Evolutionary conservation across 2,329 filamentous ascomycete species (phyloP).

Genomic region (Dactylellina drechsleri): DNA sequence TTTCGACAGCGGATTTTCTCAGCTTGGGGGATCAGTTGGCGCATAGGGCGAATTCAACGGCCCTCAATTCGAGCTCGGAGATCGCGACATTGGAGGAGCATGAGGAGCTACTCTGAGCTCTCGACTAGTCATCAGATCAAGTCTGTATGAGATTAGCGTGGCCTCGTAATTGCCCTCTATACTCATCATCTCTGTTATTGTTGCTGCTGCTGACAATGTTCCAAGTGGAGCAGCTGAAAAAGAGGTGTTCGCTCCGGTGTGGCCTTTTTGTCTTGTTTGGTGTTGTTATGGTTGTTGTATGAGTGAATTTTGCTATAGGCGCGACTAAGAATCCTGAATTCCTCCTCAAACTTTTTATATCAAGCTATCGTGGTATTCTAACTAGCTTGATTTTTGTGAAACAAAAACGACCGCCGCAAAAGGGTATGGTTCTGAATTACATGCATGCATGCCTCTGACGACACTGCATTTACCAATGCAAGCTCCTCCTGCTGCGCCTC

Average conservation of each 20-base stretch:
- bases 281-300: slow-evolving; percentile 6
- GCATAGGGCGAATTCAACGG: too few species aligned
- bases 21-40: too few species aligned
- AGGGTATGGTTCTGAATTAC: too few species aligned
- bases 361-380: slow-evolving; percentile 6
- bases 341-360: slow-evolving; percentile 6
- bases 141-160: not conserved
- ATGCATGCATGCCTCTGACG: not conserved
- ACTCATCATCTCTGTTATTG: not conserved
- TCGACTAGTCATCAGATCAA: not conserved
- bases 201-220: not conserved
- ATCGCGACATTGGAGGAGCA: too few species aligned
- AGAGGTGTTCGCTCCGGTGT: not conserved
- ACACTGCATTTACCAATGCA: not conserved
- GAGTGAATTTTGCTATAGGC: slow-evolving; percentile 16
- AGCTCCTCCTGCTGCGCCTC: not conserved
- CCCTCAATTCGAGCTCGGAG: not conserved
- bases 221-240: slow-evolving; percentile 4
- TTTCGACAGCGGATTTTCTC: too few species aligned
- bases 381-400: not conserved
- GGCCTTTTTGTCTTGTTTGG: not conserved
- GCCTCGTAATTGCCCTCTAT: not conserved
- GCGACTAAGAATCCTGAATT: not conserved
- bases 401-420: too few species aligned
- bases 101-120: too few species aligned